Base-by-base conservation (phyloP, 495 filamentous ascomycete genomes). In the Hyphodiscus hymeniophilus region DNA sequence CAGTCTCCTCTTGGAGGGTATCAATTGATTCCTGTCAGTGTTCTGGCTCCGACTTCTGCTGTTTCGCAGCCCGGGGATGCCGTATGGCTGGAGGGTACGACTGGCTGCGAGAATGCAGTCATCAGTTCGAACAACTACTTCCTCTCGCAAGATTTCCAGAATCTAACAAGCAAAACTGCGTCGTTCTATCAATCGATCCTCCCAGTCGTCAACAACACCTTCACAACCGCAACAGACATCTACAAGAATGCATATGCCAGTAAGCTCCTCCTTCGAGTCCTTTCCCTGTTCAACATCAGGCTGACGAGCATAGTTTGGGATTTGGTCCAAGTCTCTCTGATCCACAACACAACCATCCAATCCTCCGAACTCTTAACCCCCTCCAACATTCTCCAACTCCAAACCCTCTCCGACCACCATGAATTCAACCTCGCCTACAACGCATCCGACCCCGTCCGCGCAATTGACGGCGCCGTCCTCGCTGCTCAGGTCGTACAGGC, bases 21-120 rank as follows among this genome's bases (percentile, higher is more conserved):
- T 58, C 87, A 91, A 57, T 89, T 88, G 64, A 73, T 76, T 60
- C 90, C 85, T 61, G 85, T 84, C 64, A 56, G 44, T n/a, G 81
- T 80, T 5, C 43, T 64, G 12, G 32, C 51, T 1, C 49, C 51
- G 21, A 48, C 55, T 21, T 26, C 55, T 3, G 26, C 38, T 15
- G 68, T 80, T 24, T 88, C 88, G 63, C 59, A 63, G 18, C 55
- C 55, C 10, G 61, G 52, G 20, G 52, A 59, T 31, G 50, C 48
- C n/a, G 48, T 30, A 22, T 59, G 56, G 56, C 47, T 59, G 7
- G 45, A 59, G 39, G 56, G 56, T 18, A 24, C 39, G 15, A 50
- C 42, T 31, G 46, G 50, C 17, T 60, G 58, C 42, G 63, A 31
- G 68, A 69, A 47, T 89, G 83, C 51, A 55, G 65, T 54, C 66